These are phyloP conservation scores for Cytospora piceicola DNA, from an alignment of 2,329 filamentous ascomycete species.

Conservation along the genomic window DNA sequence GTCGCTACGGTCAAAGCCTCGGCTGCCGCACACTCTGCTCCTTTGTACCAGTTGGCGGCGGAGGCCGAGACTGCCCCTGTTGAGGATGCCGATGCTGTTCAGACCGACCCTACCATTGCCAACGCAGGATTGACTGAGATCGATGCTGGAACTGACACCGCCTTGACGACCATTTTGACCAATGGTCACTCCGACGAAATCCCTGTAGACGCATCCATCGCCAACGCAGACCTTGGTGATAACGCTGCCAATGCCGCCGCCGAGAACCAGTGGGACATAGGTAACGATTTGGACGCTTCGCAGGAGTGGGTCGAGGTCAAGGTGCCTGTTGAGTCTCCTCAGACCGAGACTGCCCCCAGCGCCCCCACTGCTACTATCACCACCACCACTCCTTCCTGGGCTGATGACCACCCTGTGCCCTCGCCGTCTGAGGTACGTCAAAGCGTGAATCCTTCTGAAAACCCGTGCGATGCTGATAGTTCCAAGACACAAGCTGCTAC, in stretches of 20 bases:
- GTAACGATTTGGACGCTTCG: constrained; percentile 50
- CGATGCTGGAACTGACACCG: constrained; percentile 50
- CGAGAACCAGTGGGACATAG: constrained; percentile 67
- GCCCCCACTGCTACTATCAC: constrained; percentile 66
- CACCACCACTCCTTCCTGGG: constrained; percentile 71
- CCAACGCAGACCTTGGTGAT: constrained; percentile 56
- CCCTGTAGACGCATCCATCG: constrained; percentile 44
- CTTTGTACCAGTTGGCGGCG: constrained; percentile 37
- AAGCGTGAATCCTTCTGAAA: constrained; percentile 21
- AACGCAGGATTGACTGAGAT: constrained; percentile 72
- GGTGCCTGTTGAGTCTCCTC: constrained; percentile 71
- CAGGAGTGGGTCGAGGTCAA: constrained; percentile 75
- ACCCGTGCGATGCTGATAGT: background rate
- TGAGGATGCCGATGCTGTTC: constrained; percentile 38
- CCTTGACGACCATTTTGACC: constrained; percentile 48
- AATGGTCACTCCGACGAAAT: constrained; percentile 42
- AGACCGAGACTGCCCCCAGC: constrained; percentile 70
- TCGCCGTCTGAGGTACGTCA: constrained; percentile 42
- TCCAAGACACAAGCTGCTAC: constrained; percentile 36
- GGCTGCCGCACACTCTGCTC: constrained; percentile 56
- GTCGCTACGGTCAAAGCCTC: constrained; percentile 63
- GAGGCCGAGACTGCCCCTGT: constrained; percentile 42
- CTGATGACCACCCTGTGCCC: constrained; percentile 73
- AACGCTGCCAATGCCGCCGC: constrained; percentile 63
- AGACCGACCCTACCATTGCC: constrained; percentile 68